Base-by-base conservation (phyloP, 495 filamentous ascomycete genomes). In the Venustampulla echinocandica region DNA sequence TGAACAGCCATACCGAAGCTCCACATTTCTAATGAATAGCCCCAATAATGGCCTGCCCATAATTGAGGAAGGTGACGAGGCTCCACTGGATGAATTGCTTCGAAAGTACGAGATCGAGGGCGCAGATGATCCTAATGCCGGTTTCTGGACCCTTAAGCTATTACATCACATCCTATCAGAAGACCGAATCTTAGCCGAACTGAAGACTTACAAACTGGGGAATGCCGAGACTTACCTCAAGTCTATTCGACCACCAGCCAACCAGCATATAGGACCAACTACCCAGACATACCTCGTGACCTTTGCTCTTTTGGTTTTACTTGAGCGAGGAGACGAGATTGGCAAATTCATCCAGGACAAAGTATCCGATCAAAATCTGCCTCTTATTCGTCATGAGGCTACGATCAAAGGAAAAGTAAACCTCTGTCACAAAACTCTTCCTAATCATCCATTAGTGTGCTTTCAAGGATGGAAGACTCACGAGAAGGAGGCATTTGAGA, bases 351-450 rank as follows among this genome's bases (percentile, higher is more conserved):
- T 40, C 20, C 10, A n/a, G 15, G 37, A 40, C 13, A 15, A 35
- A 35, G 33, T 35, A 35, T 35, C 33, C 18, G 33, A 35, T 35
- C 33, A 35, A 35, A 35, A 35, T 35, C 33, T 35, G 18, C 33
- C 33, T 7, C 11, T 35, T n/a, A 7, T 6, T 35, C n/a, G 13
- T 6, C n/a, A 35, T 35, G 13, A 5, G 33, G 33, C 6, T n/a
- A 14, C 33, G n/a, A 7, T 5, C 11, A 10, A 6, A 35, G 33
- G n/a, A 14, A 35, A 35, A 35, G 33, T 35, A 17, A 20, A 20
- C n/a, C 18, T 40, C 6, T 40, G 37, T 40, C 7, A n/a, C 22
- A 23, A 40, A 40, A 21, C 18, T 17, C 10, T n/a, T 10, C 37
- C 37, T 9, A 20, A 21, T 21, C 10, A 40, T 6, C 20, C 18